A percentile compares a stretch with the other conserved stretches of the same genome.
Evolutionary conservation across 345 rosid genomes (phyloP).

Genomic region (Arabidopsis arenosa): DNA sequence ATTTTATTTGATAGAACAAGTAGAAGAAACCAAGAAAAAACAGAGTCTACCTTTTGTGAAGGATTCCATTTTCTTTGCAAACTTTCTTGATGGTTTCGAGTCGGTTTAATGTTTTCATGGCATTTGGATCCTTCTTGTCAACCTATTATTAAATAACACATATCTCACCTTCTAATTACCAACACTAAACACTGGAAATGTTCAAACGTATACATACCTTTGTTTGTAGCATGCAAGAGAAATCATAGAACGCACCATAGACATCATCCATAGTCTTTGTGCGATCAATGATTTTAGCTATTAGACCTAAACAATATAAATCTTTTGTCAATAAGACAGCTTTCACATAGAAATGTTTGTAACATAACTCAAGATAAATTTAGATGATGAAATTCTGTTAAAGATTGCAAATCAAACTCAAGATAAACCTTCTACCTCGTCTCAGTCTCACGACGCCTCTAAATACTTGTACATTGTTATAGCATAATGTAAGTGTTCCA

Average conservation of each 20-base stretch:
- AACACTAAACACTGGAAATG: neutral
- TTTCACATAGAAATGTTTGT: neutral
- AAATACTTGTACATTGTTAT: constrained; percentile 86
- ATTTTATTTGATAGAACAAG: neutral
- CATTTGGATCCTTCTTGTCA: constrained; percentile 71
- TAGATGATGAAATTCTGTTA: neutral
- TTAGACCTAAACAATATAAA: constrained; percentile 59
- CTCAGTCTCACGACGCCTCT: constrained; percentile 87
- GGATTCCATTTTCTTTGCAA: constrained; percentile 65
- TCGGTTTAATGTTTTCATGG: constrained; percentile 56
- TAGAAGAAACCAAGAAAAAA: constrained; percentile 7
- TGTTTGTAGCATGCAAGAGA: constrained; percentile 63
- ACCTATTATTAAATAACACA: constrained; percentile 48
- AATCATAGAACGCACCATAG: constrained; percentile 76
- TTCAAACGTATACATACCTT: constrained; percentile 54
- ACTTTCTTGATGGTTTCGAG: constrained; percentile 65
- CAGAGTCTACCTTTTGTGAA: constrained; percentile 56
- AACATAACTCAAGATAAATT: neutral
- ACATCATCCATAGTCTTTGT: constrained; percentile 83
- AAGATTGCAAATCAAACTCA: neutral
- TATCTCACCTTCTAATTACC: neutral
- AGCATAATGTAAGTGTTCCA: constrained; percentile 86
- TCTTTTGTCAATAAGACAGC: neutral
- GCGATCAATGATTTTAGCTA: constrained; percentile 74
- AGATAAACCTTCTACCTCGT: constrained; percentile 62